phyloP scores from a whole-genome alignment of 768 basidiomycete genomes.

The Suillus subalutaceus region DNA sequence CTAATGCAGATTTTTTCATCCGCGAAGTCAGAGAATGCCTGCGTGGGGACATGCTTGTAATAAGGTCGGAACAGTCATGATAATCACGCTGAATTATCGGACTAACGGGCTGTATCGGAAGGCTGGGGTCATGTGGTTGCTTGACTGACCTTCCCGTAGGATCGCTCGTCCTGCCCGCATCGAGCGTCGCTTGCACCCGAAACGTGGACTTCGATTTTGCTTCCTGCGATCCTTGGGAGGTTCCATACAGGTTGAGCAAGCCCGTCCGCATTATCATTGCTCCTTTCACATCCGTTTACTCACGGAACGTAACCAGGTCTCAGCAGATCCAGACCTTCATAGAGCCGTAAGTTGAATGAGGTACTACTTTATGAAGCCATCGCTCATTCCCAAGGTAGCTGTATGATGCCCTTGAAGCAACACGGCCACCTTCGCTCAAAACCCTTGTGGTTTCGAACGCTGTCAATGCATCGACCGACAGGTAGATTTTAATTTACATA shows the following conservation, averaged over 20 bases:
- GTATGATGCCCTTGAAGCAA: slow-evolving; percentile 43
- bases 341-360: slow-evolving; percentile 43
- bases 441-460: slow-evolving; percentile 42
- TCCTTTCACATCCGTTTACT: slow-evolving; percentile 8
- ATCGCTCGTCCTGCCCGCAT: slow-evolving; percentile 70
- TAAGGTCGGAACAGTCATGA: slow-evolving; percentile 39
- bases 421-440: slow-evolving; percentile 43
- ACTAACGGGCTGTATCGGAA: slow-evolving; percentile 29
- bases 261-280: slow-evolving; percentile 43
- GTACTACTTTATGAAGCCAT: slow-evolving; percentile 4
- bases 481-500: slow-evolving; percentile 41
- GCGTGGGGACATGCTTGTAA: slow-evolving; percentile 58
- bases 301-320: slow-evolving; percentile 41
- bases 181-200: slow-evolving; percentile 67
- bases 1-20: slow-evolving; percentile 86
- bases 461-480: slow-evolving; percentile 83
- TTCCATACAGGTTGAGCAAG: slow-evolving; percentile 69
- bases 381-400: slow-evolving; percentile 41
- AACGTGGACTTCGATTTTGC: slow-evolving; percentile 80
- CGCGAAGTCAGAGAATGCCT: slow-evolving; percentile 78
- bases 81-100: slow-evolving; percentile 6
- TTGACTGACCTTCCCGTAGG: slow-evolving; percentile 73
- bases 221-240: slow-evolving; percentile 39
- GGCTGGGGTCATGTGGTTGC: slow-evolving; percentile 82
- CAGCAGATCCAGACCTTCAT: slow-evolving; percentile 60